phyloP scores from a whole-genome alignment of 225 moss, liverwort and hornwort species.

The Climacium dendroides region DNA sequence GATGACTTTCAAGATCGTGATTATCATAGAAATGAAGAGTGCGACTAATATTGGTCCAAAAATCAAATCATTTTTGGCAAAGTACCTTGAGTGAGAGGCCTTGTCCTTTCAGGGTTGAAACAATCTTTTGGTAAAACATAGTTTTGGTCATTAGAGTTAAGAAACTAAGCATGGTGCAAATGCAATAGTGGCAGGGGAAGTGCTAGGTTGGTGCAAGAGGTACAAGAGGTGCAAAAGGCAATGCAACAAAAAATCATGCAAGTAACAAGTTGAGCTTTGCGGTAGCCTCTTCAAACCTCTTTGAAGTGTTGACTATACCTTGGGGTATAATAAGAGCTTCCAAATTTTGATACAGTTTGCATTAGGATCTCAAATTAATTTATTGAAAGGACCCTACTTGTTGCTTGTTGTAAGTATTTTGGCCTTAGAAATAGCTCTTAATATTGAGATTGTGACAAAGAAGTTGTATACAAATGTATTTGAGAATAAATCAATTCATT shows the following conservation, averaged over 20 bases:
- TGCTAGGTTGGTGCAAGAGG: background rate
- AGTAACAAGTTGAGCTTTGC: background rate
- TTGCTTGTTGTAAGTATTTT: rapidly evolving
- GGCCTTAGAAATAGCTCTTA: too few relatives aligned
- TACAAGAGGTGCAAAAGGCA: background rate
- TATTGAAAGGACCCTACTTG: rapidly evolving
- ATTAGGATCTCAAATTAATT: too few relatives aligned
- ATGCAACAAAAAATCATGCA: background rate
- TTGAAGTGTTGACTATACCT: background rate
- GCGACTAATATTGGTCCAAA: background rate
- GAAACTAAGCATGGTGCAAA: background rate
- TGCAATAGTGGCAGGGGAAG: background rate
- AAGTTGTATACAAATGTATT: background rate
- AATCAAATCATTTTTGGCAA: background rate
- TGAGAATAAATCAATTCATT: background rate
- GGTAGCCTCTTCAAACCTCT: background rate
- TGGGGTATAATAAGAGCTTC: background rate
- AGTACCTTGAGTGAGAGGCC: rapidly evolving
- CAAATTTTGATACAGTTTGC: background rate
- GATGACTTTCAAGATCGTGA: too few relatives aligned
- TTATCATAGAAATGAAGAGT: background rate
- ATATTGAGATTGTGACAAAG: background rate
- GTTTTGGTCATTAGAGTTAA: background rate
- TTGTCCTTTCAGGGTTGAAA: background rate
- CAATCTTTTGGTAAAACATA: background rate